Evolutionary conservation across 2,329 filamentous ascomycete genomes (phyloP), one percentile per base, ranked within the genome.

Genomic region (Zymoseptoria tritici): DNA sequence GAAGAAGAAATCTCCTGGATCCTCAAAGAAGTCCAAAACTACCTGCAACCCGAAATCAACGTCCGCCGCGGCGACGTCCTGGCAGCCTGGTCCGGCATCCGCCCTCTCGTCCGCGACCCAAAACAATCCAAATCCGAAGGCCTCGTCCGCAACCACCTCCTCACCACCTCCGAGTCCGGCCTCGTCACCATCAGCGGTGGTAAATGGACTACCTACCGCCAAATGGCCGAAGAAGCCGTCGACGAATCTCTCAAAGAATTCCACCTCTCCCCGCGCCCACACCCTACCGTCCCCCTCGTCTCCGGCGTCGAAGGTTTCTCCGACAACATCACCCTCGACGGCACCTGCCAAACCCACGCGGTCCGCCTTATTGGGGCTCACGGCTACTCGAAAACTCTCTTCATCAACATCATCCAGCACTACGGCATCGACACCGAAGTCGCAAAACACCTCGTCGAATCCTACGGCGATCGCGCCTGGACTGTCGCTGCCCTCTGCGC

Each of bases 391-490:
- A 91, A 91, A 76, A 90, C 91, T 1, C 85, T 97, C 22, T 96
- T 96, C 78, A 96, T 97, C 80, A 92, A 93, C 75, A 80, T 97
- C 42, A 94, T 96, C 71, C 91, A 97, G 75, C 90, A 96, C 77
- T 96, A 90, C 72, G 91, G 91, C 64, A 78, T 97, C 59, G 92
- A 96, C 76, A 96, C 90, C 19, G 91, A 96, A 68, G 90, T 97
- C 20, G 92, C 92, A 52, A 89, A 91, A 77, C 91, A 97, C 75
- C 81, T 97, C 36, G 88, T 88, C 13, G 84, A 89, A 71, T 89
- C 90, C 59, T 97, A 97, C 72, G 92, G 93, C 66, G 92, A 97
- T 76, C 85, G 92, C 60, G 91, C 92, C 20, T 97, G 92, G 92
- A 88, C 88, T 16, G 91, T 97, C 21, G 91, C 90, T 8, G 84